phyloP scores from a whole-genome alignment of 2,329 filamentous ascomycete genomes.

The Xylariaceae sp. region DNA sequence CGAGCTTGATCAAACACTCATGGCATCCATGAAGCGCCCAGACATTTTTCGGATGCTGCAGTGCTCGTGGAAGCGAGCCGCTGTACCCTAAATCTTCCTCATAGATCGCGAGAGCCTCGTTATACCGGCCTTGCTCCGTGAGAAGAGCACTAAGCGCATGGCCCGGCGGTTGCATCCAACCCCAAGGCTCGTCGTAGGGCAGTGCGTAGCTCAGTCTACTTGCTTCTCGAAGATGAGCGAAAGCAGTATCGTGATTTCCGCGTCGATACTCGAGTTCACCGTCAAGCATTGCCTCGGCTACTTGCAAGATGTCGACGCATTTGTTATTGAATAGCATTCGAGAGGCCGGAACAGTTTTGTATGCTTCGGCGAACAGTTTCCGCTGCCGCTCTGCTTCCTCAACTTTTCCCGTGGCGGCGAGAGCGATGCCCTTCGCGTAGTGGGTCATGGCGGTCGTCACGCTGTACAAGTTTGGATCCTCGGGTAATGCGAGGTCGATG shows the following conservation, averaged over 20 bases:
- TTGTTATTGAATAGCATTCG: slow-evolving; percentile 75
- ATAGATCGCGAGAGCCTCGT: slow-evolving; percentile 64
- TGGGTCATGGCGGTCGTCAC: slow-evolving; percentile 71
- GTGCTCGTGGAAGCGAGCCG: slow-evolving; percentile 65
- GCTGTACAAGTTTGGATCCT: slow-evolving; percentile 68
- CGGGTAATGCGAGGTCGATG: slow-evolving; percentile 60
- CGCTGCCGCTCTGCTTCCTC: slow-evolving; percentile 61
- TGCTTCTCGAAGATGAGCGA: slow-evolving; percentile 62
- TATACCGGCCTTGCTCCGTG: slow-evolving; percentile 67
- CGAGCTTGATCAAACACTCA: slow-evolving; percentile 68
- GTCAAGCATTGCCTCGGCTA: slow-evolving; percentile 72
- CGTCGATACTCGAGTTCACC: slow-evolving; percentile 77
- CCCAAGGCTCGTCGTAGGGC: slow-evolving; percentile 78
- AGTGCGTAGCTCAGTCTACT: slow-evolving; percentile 67
- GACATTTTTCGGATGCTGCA: slow-evolving; percentile 74
- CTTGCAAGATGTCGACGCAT: slow-evolving; percentile 65
- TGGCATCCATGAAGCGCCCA: slow-evolving; percentile 78
- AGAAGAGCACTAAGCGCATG: slow-evolving; percentile 75
- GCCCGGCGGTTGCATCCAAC: slow-evolving; percentile 78
- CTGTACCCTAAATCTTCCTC: slow-evolving; percentile 66
- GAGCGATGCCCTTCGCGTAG: slow-evolving; percentile 73
- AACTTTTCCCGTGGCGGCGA: slow-evolving; percentile 63
- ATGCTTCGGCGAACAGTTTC: slow-evolving; percentile 57
- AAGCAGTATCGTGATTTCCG: slow-evolving; percentile 64
- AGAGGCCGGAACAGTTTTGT: slow-evolving; percentile 59